Evolutionary conservation across 768 basidiomycete genomes (phyloP).

Genomic region (Dacryopinax primogenitus): DNA sequence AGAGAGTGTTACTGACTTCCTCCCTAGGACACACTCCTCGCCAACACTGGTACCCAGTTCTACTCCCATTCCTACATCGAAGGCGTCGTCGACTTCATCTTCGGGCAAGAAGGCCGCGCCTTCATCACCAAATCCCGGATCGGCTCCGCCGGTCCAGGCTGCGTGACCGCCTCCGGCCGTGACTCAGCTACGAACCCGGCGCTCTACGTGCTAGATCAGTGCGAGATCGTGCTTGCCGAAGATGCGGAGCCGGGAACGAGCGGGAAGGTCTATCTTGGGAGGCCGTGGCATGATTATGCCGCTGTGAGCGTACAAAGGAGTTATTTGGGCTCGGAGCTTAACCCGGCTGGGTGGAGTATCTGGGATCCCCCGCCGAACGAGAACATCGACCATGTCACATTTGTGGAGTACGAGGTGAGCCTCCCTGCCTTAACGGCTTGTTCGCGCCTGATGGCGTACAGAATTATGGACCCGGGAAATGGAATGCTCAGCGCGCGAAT

Average conservation of each 20-base stretch:
- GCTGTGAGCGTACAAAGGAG: neutral
- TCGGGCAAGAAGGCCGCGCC: slow-evolving; percentile 10
- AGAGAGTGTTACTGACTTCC: neutral
- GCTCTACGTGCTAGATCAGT: neutral
- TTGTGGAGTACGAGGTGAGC: neutral
- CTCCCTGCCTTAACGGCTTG: neutral
- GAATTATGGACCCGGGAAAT: neutral
- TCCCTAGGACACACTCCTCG: slow-evolving; percentile 14
- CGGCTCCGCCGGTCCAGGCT: neutral
- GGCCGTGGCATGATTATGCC: neutral
- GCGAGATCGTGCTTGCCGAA: slow-evolving; percentile 2
- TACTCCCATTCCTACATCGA: slow-evolving; percentile 12
- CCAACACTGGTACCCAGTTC: slow-evolving; percentile 14
- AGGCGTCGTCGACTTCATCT: slow-evolving; percentile 17
- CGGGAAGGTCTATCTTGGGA: neutral
- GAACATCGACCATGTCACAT: neutral
- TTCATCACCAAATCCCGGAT: slow-evolving; percentile 7
- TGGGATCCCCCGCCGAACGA: neutral
- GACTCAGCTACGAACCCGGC: slow-evolving; percentile 4
- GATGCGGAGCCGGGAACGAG: neutral
- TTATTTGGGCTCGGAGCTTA: neutral
- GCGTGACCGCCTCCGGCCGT: neutral
- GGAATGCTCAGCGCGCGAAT: neutral
- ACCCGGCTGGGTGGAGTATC: neutral
- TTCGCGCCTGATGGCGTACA: neutral